A percentile compares a stretch with the other conserved stretches of the same genome.
Conservation (phyloP, 441 rosid genomes). For the Biscutella laevigata region DNA sequence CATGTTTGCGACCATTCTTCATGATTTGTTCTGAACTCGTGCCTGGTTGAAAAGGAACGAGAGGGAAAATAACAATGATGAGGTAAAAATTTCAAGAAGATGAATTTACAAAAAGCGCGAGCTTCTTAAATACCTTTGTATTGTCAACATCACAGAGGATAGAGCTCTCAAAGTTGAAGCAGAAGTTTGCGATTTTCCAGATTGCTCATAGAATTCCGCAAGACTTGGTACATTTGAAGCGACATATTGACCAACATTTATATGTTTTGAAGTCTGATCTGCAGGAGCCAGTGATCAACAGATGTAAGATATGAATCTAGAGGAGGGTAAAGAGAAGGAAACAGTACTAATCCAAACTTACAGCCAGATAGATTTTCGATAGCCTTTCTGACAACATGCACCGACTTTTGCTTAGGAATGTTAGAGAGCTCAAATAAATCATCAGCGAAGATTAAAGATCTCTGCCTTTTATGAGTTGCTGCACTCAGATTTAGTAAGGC, state of each 20-base stretch:
- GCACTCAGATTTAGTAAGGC: constrained; percentile 54
- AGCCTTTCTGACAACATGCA: constrained; percentile 61
- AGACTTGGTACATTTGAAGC: constrained; percentile 69
- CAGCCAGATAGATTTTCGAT: constrained; percentile 75
- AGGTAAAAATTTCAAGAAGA: not conserved
- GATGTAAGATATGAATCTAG: constrained; percentile 10
- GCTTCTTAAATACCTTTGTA: constrained; percentile 53
- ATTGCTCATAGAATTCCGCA: constrained; percentile 41
- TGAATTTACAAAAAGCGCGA: not conserved
- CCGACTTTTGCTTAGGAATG: constrained; percentile 66
- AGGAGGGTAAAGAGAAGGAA: not conserved
- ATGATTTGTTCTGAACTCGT: constrained; percentile 80
- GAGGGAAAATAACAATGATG: not conserved
- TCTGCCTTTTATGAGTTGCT: constrained; percentile 49
- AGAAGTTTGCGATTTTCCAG: constrained; percentile 39
- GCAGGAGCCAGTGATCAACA: constrained; percentile 33
- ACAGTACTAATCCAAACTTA: constrained; percentile 37
- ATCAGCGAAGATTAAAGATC: constrained; percentile 62
- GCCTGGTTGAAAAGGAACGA: constrained; percentile 36
- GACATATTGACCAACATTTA: constrained; percentile 48
- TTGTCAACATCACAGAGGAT: constrained; percentile 61
- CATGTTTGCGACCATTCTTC: constrained; percentile 81
- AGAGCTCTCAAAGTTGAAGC: constrained; percentile 57
- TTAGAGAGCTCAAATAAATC: constrained; percentile 80
- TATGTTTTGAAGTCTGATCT: constrained; percentile 70